These are phyloP conservation scores for Ogataea dorogensis DNA, from an alignment of 805 yeast genomes.

Conservation along the genomic window DNA sequence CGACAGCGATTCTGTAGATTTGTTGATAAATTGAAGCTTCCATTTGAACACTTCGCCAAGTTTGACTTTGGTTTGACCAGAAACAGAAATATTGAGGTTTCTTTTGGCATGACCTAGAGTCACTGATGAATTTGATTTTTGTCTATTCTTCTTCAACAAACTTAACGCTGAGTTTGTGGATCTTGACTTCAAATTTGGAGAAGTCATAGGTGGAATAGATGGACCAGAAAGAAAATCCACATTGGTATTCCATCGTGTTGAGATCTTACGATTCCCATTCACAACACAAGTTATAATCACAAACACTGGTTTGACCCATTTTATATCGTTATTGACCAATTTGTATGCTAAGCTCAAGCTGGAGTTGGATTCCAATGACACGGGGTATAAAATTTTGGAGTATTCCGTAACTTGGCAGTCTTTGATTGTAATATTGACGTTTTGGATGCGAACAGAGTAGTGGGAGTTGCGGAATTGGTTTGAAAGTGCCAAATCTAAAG, in stretches of 20 bases:
- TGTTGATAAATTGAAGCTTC: constrained; percentile 66
- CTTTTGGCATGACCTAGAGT: constrained; percentile 19
- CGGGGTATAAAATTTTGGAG: constrained; percentile 29
- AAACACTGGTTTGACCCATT: constrained; percentile 27
- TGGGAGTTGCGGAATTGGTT: constrained; percentile 15
- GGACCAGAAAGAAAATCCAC: constrained; percentile 30
- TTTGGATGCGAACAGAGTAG: constrained; percentile 14
- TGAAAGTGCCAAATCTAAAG: constrained; percentile 26
- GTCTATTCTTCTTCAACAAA: constrained; percentile 21
- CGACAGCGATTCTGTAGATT: constrained; percentile 47
- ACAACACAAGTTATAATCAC: constrained; percentile 25
- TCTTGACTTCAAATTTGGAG: constrained; percentile 22
- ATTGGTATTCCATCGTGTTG: constrained; percentile 39
- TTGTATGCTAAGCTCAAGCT: constrained; percentile 28
- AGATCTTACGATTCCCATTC: constrained; percentile 20
- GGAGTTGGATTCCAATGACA: constrained; percentile 24
- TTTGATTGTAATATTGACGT: constrained; percentile 19
- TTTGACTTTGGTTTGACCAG: constrained; percentile 59
- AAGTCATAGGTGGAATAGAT: constrained; percentile 21
- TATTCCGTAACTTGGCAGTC: constrained; percentile 27
- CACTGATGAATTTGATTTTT: constrained; percentile 26
- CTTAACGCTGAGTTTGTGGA: constrained; percentile 21
- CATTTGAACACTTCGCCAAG: constrained; percentile 62
- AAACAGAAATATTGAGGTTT: constrained; percentile 51
- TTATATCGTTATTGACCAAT: constrained; percentile 27